Conservation (phyloP, 2,329 filamentous ascomycete genomes). For the Colletotrichum kahawae region DNA sequence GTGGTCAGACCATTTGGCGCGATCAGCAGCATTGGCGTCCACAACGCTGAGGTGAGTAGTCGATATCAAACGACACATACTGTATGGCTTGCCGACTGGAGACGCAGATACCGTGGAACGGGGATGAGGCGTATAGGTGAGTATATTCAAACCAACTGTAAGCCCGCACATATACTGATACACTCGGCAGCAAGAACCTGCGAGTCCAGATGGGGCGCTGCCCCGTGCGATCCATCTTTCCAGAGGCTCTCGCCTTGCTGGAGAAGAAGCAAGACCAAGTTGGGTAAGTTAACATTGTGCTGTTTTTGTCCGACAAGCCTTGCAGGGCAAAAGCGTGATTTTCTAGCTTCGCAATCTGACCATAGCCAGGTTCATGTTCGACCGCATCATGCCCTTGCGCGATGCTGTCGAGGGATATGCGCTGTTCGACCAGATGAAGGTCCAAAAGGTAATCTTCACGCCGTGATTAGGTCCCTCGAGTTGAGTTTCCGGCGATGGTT, state of each 20-base stretch:
- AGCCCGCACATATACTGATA: background rate
- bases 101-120: slow-evolving; percentile 67
- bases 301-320: background rate
- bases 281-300: slow-evolving; percentile 52
- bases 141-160: slow-evolving; percentile 15
- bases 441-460: slow-evolving; percentile 75
- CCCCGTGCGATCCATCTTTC: slow-evolving; percentile 74
- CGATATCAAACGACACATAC: background rate
- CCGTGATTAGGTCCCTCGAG: slow-evolving; percentile 34
- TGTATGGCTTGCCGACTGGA: background rate
- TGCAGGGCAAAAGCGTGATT: background rate
- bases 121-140: slow-evolving; percentile 65
- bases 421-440: slow-evolving; percentile 75
- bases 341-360: background rate
- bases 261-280: slow-evolving; percentile 70
- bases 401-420: slow-evolving; percentile 72
- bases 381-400: slow-evolving; percentile 74
- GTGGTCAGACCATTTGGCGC: slow-evolving; percentile 74
- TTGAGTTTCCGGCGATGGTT: background rate
- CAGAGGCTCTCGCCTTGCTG: slow-evolving; percentile 67
- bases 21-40: slow-evolving; percentile 78
- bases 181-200: slow-evolving; percentile 67
- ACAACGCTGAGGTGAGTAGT: slow-evolving; percentile 68
- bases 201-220: slow-evolving; percentile 78
- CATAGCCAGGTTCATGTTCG: slow-evolving; percentile 71